These are phyloP conservation scores for Sclerotinia borealis DNA, from an alignment of 2,329 filamentous ascomycete species.

Conservation along the genomic window DNA sequence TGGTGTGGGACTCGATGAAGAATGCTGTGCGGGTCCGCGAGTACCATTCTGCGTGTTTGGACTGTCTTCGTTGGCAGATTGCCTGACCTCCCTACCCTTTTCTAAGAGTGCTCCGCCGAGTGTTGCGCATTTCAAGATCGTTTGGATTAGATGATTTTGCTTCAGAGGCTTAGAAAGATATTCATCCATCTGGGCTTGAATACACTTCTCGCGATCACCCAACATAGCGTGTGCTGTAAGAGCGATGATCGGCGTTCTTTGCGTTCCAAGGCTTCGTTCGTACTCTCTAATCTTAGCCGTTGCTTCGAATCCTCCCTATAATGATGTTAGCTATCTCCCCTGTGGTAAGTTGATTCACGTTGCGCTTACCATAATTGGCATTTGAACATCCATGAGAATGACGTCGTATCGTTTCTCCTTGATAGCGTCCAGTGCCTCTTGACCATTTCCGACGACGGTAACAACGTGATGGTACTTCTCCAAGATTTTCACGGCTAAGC, in stretches of 20 bases:
- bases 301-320: conserved; percentile 86
- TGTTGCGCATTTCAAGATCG: conserved; percentile 92
- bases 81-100: conserved; percentile 58
- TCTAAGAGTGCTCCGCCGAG: conserved; percentile 78
- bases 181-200: conserved; percentile 98
- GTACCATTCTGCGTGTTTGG: conserved; percentile 21
- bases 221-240: conserved; percentile 98
- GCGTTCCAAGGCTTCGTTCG: conserved; percentile 72
- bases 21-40: conserved; percentile 3
- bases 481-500: conserved; percentile 90
- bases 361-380: conserved; percentile 87
- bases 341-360: background rate
- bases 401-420: conserved; percentile 92
- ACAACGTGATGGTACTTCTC: conserved; percentile 94
- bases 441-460: conserved; percentile 89
- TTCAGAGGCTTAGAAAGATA: conserved; percentile 95
- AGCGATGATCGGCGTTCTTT: conserved; percentile 90
- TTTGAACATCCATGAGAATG: conserved; percentile 98
- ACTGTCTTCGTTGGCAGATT: conserved; percentile 29
- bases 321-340: conserved; percentile 34
- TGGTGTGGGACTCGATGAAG: conserved; percentile 17
- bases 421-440: conserved; percentile 88
- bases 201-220: conserved; percentile 95
- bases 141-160: conserved; percentile 96
- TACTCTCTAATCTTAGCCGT: conserved; percentile 96